Conservation (phyloP, 441 rosid species). For the Isatis lusitanica region DNA sequence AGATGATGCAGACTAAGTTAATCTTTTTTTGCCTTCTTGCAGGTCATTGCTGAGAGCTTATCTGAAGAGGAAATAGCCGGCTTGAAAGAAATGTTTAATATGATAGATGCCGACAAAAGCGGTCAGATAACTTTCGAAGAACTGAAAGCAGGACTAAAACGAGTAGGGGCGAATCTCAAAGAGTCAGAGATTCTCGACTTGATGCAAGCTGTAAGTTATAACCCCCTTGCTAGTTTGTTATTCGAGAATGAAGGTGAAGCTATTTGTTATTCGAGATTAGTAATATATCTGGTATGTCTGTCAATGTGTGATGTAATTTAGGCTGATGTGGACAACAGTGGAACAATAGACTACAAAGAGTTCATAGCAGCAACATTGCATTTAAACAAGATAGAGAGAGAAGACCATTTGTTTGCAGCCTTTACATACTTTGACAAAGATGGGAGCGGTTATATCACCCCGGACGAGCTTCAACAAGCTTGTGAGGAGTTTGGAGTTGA, state of each 20-base stretch:
- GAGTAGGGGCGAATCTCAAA: conserved; percentile 84
- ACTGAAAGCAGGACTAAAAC: conserved; percentile 74
- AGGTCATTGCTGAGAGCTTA: conserved; percentile 83
- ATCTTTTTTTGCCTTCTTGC: conserved; percentile 9
- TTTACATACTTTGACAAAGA: conserved; percentile 84
- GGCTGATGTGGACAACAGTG: conserved; percentile 94
- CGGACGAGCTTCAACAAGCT: conserved; percentile 86
- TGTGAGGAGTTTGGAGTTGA: conserved; percentile 83
- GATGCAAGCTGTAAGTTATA: conserved; percentile 79
- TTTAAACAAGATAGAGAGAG: conserved; percentile 82
- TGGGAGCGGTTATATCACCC: conserved; percentile 88
- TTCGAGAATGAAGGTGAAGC: too few species aligned
- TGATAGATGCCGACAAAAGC: conserved; percentile 81
- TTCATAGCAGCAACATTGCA: conserved; percentile 85
- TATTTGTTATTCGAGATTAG: not conserved
- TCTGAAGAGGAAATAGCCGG: conserved; percentile 96
- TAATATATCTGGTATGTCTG: not conserved
- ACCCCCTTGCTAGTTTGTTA: not conserved
- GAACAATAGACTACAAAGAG: conserved; percentile 83
- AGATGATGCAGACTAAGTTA: not conserved
- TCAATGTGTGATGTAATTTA: conserved; percentile 29
- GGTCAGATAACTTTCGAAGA: conserved; percentile 89
- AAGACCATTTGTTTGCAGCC: conserved; percentile 84
- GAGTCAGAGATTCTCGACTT: conserved; percentile 90
- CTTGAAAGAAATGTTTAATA: conserved; percentile 84